These are phyloP conservation scores for Leptosphaerulina australis DNA, from an alignment of 2,329 filamentous ascomycete species.

Conservation along the genomic window DNA sequence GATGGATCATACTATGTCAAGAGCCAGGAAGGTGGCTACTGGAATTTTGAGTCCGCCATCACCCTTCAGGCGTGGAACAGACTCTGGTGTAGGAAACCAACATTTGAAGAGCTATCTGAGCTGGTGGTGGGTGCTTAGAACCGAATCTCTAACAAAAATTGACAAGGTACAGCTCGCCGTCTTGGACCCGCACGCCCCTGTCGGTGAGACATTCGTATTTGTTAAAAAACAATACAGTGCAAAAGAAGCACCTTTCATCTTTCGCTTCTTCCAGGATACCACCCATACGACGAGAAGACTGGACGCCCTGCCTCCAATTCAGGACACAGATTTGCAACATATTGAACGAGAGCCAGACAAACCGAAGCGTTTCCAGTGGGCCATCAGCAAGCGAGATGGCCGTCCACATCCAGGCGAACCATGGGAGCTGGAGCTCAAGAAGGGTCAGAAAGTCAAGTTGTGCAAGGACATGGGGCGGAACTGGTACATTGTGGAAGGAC, in stretches of 20 bases:
- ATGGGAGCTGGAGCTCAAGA: slow-evolving; percentile 34
- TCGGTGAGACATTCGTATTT: slow-evolving; percentile 33
- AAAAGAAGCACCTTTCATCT: slow-evolving; percentile 23
- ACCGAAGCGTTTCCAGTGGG: slow-evolving; percentile 22
- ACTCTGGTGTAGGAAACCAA: slow-evolving; percentile 21
- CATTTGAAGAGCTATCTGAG: slow-evolving; percentile 11
- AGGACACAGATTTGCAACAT: slow-evolving; percentile 7
- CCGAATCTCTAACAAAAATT: slow-evolving; percentile 1
- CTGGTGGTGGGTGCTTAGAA: slow-evolving; percentile 27
- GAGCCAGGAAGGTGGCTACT: slow-evolving; percentile 5
- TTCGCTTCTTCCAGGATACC: slow-evolving; percentile 25
- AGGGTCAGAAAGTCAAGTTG: slow-evolving; percentile 34
- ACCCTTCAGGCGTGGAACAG: slow-evolving; percentile 23
- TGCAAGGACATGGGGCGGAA: slow-evolving; percentile 29
- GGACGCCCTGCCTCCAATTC: neutral
- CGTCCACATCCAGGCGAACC: slow-evolving; percentile 30
- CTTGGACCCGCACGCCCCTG: slow-evolving; percentile 28
- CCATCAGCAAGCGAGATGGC: slow-evolving; percentile 28
- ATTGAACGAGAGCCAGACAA: slow-evolving; percentile 2
- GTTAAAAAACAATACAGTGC: slow-evolving; percentile 30
- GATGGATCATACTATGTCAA: slow-evolving; percentile 32
- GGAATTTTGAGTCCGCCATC: slow-evolving; percentile 20
- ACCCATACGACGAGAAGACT: slow-evolving; percentile 18
- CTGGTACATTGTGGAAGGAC: slow-evolving; percentile 32
- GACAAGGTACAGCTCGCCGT: slow-evolving; percentile 26